Evolutionary conservation across 164 flowering plant genomes (phyloP), one percentile per base, ranked within the genome.

Genomic region (Piper longum): DNA sequence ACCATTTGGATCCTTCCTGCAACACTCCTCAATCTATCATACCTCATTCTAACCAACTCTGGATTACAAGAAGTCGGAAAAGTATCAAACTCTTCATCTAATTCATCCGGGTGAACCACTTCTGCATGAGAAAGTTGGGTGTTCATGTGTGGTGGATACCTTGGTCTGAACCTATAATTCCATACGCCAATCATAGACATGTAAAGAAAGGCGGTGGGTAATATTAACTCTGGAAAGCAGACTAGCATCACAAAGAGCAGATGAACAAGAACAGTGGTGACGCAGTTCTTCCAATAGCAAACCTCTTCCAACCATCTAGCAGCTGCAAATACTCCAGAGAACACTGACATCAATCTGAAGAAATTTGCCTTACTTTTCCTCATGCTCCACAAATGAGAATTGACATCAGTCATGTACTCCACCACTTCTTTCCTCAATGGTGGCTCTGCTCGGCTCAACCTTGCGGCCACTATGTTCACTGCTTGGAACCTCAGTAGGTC

Each of bases 41-140:
- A 84, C 62, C 85, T 75, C 70, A 66, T 58, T 56, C 64, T 77
- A 42, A 84, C 41, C 4, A 77, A 62, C 8, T 80, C 81, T 0
- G 56, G 41, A 2, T 57, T 65, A 51, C 66, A 64, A 7, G 80
- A 70, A 9, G 78, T 74, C 0, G 88, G 88, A 13, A 79, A 84
- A 0, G 80, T 72, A 56, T 84, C 88, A 58, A 84, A 84, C 61
- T 84, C 88, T 63, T 84, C 89, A 36, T 84, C 89, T 42, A 84
- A 42, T 59, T 80, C 89, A 54, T 84, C 85, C 0, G 64, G 58
- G 19, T 66, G 66, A 0, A 66, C 73, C 0, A 51, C 41, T 36
- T 82, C 82, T 3, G 86, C 86, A 18, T 64, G 68, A 40, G 89
- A 84, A 11, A 84, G 43, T 5, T 51, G 68, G 2, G 71, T 72